Percentiles rank a stretch among this genome's conserved stretches.
These are phyloP conservation scores for Candida maltosa DNA, from an alignment of 805 yeast species.

Conservation along the genomic window DNA sequence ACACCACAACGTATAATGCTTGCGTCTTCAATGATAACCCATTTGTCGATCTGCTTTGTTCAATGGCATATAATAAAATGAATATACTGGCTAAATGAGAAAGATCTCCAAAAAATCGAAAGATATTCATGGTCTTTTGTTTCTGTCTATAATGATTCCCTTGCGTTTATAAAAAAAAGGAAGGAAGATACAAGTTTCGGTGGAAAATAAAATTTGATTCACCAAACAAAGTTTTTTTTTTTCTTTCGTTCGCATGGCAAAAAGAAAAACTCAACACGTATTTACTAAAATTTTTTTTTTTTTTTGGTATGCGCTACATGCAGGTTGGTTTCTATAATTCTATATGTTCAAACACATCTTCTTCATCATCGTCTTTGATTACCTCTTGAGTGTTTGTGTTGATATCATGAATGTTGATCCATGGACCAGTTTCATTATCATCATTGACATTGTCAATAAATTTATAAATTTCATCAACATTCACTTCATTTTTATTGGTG, in stretches of 20 bases:
- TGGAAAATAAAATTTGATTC: no score
- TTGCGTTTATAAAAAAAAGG: no score
- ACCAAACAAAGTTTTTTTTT: no score
- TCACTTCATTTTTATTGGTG: constrained; percentile 15
- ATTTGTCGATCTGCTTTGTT: constrained; percentile 57
- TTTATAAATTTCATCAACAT: constrained; percentile 12
- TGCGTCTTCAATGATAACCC: constrained; percentile 93
- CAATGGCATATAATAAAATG: constrained; percentile 71
- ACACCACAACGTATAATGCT: constrained; percentile 55
- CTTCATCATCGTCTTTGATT: constrained; percentile 14
- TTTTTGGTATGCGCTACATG: no score
- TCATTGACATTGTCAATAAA: constrained; percentile 6
- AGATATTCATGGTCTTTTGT: constrained; percentile 41
- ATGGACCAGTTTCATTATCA: constrained; percentile 12
- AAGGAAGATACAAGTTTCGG: no score
- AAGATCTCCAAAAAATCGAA: constrained; percentile 61
- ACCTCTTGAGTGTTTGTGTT: constrained; percentile 1
- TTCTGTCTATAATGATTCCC: no score
- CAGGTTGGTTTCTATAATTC: constrained; percentile 18
- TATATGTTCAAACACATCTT: constrained; percentile 7
- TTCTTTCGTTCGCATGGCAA: no score
- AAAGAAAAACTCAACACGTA: no score
- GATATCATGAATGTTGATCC: constrained; percentile 5
- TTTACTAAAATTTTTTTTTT: no score
- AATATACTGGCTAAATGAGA: constrained; percentile 80